Evolutionary conservation across 257 asterid species (phyloP), one percentile per base, ranked within the genome.

Genomic region (Leptodermis oblonga): DNA sequence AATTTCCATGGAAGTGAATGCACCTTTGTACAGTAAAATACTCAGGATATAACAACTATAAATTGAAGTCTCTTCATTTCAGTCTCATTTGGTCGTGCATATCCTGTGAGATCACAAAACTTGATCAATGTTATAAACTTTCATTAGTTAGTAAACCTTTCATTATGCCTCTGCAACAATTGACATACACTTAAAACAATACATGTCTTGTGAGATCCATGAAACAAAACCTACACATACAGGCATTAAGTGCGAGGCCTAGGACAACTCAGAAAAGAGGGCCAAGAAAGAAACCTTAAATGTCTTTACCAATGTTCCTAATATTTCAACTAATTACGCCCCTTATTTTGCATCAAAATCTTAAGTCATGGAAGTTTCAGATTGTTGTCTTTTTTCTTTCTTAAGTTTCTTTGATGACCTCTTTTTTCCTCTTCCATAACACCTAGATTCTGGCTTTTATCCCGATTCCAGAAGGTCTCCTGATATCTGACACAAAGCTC

Each of bases 261-360:
- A n/a, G n/a, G 41, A 60, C 39, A 17, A 6, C 14, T 5, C 10
- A 61, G 11, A 10, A 3, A 4, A 61, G 43, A 45, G 52, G 45
- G 28, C 4, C 33, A 18, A 48, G 8, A 66, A 65, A 49, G 62
- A 89, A 62, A 70, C 90, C 98, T 84, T 92, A 97, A 70, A 82
- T 92, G 97, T 80, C 90, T 97, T 82, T 87, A 97, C 83, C 90
- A 96, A 58, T 90, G 86, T 83, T 92, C 98, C 87, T 90, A n/a
- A n/a, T n/a, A n/a, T 97, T 77, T 77, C 87, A 58, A 92, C 95
- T 75, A 90, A 63, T 84, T 90, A n/a, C n/a, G n/a, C 97, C 67
- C 92, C 91, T 82, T 92, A 97, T 83, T 92, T 97, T 11, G 90
- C 98, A 79, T 90, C 98, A 77, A 92, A 92, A 79, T 92, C 97